Conservation (phyloP, 108 stramenopile genomes). For the Skeletonema menzelii region DNA sequence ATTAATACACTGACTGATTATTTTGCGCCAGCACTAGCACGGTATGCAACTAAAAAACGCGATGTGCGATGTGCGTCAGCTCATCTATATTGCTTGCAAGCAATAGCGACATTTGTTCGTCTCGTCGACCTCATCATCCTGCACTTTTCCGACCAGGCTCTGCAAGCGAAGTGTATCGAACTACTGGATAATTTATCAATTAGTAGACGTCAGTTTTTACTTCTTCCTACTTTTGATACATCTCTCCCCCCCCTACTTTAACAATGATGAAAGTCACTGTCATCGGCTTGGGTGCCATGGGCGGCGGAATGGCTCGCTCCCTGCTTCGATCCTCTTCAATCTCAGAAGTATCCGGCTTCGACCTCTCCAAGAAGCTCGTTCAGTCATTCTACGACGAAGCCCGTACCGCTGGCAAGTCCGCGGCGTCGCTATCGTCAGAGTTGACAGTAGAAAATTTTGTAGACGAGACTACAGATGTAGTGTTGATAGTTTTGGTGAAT, state of each 20-base stretch:
- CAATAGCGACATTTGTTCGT: no score
- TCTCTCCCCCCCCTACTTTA: neutral
- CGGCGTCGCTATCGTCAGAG: neutral
- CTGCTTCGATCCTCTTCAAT: constrained; percentile 50
- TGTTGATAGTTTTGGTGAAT: constrained; percentile 68
- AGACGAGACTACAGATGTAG: constrained; percentile 45
- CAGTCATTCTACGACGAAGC: constrained; percentile 54
- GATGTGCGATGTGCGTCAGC: no score
- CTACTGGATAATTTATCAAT: no score
- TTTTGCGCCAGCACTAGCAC: no score
- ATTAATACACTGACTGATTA: no score
- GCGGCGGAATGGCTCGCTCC: constrained; percentile 78
- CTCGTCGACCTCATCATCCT: no score
- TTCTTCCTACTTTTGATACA: no score
- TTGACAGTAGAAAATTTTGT: constrained; percentile 24
- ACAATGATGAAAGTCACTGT: constrained; percentile 39
- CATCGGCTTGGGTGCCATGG: constrained; percentile 77
- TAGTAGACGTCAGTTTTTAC: no score
- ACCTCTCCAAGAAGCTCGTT: constrained; percentile 39
- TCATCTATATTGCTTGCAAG: no score
- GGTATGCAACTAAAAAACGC: no score
- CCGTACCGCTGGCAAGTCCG: constrained; percentile 38
- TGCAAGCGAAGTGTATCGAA: no score
- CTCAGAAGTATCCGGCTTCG: constrained; percentile 48
- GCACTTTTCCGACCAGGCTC: no score